Evolutionary conservation across 2,329 filamentous ascomycete genomes (phyloP).

Genomic region (Cercospora sojina): DNA sequence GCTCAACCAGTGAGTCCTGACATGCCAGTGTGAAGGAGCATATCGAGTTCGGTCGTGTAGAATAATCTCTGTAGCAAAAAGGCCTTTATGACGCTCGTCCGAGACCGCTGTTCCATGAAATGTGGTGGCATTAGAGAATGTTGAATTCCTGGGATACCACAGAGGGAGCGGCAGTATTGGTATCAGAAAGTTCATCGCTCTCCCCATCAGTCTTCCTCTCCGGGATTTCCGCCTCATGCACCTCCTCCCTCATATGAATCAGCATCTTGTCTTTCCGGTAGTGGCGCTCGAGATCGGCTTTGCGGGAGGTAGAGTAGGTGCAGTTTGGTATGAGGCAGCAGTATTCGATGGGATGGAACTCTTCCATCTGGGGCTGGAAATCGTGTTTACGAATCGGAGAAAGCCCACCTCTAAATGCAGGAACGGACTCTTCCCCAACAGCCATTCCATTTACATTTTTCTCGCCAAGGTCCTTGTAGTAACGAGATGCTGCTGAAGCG

Average conservation of each 20-base stretch:
- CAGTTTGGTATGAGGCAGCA: slow-evolving; percentile 19
- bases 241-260: slow-evolving; percentile 51
- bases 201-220: not conserved
- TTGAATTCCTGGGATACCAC: not conserved
- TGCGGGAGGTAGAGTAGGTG: slow-evolving; percentile 43
- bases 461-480: no score
- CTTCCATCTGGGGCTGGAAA: no score
- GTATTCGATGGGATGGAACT: not conserved
- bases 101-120: not conserved
- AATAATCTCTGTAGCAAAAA: not conserved
- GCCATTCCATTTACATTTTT: no score
- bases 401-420: no score
- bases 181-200: not conserved
- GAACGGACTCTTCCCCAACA: no score
- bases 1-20: not conserved
- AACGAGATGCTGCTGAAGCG: no score
- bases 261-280: slow-evolving; percentile 54
- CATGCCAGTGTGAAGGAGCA: not conserved
- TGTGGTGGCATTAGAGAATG: not conserved
- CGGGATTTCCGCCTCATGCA: not conserved
- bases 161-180: not conserved
- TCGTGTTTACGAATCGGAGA: no score
- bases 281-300: slow-evolving; percentile 53
- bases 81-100: not conserved
- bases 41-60: not conserved